Conservation (phyloP, 106 monocot species). For the Iris macrosiphon region DNA sequence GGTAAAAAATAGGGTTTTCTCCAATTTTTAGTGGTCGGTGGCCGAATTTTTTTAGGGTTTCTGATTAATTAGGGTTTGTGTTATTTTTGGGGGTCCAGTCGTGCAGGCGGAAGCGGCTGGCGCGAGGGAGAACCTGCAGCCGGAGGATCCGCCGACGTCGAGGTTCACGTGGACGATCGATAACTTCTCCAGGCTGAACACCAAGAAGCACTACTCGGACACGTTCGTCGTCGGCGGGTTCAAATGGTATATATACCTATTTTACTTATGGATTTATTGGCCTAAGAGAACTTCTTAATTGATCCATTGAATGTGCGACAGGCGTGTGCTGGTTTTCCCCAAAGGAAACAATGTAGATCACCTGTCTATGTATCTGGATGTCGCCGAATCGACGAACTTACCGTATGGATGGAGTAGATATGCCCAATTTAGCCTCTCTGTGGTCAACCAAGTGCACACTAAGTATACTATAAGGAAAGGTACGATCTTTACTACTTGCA, state of each 20-base stretch:
- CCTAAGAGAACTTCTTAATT: neutral
- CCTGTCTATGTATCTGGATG: constrained; percentile 75
- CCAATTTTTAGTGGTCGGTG: neutral
- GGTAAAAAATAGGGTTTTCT: constrained; percentile 15
- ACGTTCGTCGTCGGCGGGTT: constrained; percentile 72
- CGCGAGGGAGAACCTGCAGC: constrained; percentile 68
- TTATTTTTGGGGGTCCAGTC: constrained; percentile 16
- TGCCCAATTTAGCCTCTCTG: constrained; percentile 62
- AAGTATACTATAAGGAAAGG: constrained; percentile 59
- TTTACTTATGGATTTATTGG: neutral
- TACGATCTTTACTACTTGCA: too few species aligned
- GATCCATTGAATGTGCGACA: constrained; percentile 6
- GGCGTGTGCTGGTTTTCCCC: constrained; percentile 66
- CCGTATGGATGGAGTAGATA: constrained; percentile 67
- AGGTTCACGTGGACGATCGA: constrained; percentile 92
- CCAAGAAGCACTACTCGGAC: constrained; percentile 92
- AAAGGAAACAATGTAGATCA: constrained; percentile 74
- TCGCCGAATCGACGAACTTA: constrained; percentile 48
- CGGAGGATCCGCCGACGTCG: constrained; percentile 72
- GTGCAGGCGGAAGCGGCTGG: constrained; percentile 40
- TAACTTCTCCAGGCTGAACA: constrained; percentile 82
- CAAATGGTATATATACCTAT: constrained; percentile 58
- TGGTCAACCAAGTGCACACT: constrained; percentile 49
- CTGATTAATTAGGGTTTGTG: neutral
- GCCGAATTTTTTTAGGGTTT: neutral